Conservation (phyloP, 345 rosid genomes). For the Durio zibethinus region DNA sequence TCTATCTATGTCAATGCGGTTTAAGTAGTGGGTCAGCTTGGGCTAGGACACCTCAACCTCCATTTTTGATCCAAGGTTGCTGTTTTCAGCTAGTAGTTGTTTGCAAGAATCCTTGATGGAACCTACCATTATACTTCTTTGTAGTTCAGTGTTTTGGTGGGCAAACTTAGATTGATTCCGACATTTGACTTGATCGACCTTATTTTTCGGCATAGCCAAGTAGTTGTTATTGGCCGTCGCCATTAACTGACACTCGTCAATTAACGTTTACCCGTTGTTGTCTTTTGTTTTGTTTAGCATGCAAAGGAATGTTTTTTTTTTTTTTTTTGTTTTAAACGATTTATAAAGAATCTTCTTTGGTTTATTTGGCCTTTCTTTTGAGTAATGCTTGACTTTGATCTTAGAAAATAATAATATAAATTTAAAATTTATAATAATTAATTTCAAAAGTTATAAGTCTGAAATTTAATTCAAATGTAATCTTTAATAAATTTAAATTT, state of each 20-base stretch:
- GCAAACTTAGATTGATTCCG: not conserved
- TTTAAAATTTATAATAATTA: no score
- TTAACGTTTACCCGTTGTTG: not conserved
- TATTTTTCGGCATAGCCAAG: not conserved
- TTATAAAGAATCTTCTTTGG: not conserved
- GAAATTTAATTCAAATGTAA: no score
- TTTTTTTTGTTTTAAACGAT: not conserved
- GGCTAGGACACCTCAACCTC: not conserved
- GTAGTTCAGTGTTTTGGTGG: not conserved
- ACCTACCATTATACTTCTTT: not conserved
- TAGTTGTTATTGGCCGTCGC: not conserved
- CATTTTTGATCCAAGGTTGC: constrained; percentile 6
- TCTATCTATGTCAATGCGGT: constrained; percentile 1
- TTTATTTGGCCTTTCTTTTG: not conserved
- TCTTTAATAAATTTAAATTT: no score
- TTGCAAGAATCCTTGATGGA: not conserved
- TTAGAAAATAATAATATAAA: no score
- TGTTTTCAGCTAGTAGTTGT: constrained; percentile 6
- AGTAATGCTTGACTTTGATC: not conserved
- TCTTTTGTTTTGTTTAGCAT: not conserved
- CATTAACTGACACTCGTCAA: not conserved
- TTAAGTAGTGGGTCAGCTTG: not conserved
- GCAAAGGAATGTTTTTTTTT: not conserved
- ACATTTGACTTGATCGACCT: not conserved
- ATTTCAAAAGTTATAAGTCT: no score